A percentile compares a stretch with the other conserved stretches of the same genome.
Evolutionary conservation across 805 yeast species (phyloP).

Genomic region (Tetrapisispora arboricola): DNA sequence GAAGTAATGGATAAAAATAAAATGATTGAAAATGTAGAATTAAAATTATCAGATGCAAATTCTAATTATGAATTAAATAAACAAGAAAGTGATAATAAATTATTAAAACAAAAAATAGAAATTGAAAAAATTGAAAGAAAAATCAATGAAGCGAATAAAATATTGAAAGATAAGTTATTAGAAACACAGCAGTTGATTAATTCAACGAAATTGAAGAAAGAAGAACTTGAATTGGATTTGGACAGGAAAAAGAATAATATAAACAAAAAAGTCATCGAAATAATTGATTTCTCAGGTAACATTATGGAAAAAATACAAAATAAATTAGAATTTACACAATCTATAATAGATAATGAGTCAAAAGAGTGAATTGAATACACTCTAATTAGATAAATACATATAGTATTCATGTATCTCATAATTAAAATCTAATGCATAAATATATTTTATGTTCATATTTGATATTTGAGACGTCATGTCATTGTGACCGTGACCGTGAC

Average conservation of each 20-base stretch:
- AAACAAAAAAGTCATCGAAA: slow-evolving; percentile 43
- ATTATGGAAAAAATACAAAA: slow-evolving; percentile 59
- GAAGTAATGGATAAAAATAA: slow-evolving; percentile 48
- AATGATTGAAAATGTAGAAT: slow-evolving; percentile 45
- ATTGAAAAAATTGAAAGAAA: slow-evolving; percentile 47
- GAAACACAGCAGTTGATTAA: slow-evolving; percentile 42
- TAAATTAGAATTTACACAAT: slow-evolving; percentile 4
- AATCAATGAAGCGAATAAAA: slow-evolving; percentile 5
- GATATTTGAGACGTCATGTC: neutral
- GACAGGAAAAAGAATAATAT: slow-evolving; percentile 38
- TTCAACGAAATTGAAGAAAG: slow-evolving; percentile 42
- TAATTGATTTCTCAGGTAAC: slow-evolving; percentile 49
- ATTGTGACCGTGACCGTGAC: neutral
- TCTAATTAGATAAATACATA: too few relatives aligned
- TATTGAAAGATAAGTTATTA: slow-evolving; percentile 34
- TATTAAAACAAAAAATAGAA: slow-evolving; percentile 43
- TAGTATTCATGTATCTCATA: too few relatives aligned
- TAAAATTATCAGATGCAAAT: slow-evolving; percentile 42
- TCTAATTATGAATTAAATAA: slow-evolving; percentile 45
- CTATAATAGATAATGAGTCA: neutral
- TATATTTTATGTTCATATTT: too few relatives aligned
- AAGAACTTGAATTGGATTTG: slow-evolving; percentile 40
- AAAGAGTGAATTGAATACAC: neutral
- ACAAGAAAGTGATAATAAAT: slow-evolving; percentile 43
- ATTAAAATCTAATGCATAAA: too few relatives aligned